Base-by-base conservation (phyloP, 2,329 filamentous ascomycete genomes). In the Aspergillus udagawae region DNA sequence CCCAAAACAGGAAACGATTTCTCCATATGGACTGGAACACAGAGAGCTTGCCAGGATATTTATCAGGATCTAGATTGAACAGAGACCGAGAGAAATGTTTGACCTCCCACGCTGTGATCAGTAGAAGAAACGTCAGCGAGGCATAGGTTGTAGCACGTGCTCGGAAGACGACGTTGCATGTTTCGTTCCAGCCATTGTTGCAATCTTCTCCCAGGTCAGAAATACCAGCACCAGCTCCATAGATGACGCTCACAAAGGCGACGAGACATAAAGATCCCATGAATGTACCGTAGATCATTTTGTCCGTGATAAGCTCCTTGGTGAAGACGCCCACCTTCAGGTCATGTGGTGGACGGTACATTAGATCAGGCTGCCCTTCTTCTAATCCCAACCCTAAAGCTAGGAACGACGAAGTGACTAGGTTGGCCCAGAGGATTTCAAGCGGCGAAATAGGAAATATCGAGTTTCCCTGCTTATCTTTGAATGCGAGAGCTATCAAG, bases 351-450 rank as follows among this genome's bases (percentile, higher is more conserved):
- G 90, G 89, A 55, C 91, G 89, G 58, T 82, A 80, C 85, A 96
- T 91, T 56, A 95, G 86, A 66, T 92, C 88, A 2, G 83, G 81
- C 0, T 87, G 85, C 0, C 89, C 89, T 52, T 83, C 79, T 72
- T 96, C 91, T 49, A 91, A 86, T 8, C 91, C 91, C 0, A 96
- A 84, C 23, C 91, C 92, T 73, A 96, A 91, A 50, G 91, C 92
- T 0, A 91, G 89, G 73, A 94, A 87, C 23, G 88, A 90, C 25
- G 89, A 93, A 0, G 92, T 96, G 49, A 94, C 83, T 83, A 96
- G 90, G 73, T 95, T 96, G 70, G 95, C 90, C 91, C 91, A 96
- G 56, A 96, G 82, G 58, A 96, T 93, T 65, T 96, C 87, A 14
- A 96, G 82, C 2, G 91, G 91, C 1, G 89, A 88, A 32, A 96